Conservation (phyloP, 768 basidiomycete genomes). For the Russula compacta region DNA sequence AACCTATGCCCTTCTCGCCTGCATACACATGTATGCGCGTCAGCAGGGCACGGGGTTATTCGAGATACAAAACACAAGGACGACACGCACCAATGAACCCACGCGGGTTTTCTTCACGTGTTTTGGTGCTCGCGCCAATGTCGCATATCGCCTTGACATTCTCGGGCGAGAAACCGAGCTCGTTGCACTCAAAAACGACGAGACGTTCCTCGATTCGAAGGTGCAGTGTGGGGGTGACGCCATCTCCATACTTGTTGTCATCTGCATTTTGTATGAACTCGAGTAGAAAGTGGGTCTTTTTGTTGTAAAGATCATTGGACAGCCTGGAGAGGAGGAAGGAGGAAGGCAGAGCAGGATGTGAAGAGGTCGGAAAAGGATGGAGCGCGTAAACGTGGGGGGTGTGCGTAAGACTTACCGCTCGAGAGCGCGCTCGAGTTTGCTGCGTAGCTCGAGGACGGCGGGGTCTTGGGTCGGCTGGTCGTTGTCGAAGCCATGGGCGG, state of each 20-base stretch:
- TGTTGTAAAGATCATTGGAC: constrained; percentile 24
- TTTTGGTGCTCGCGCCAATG: constrained; percentile 25
- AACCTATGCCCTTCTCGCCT: constrained; percentile 28
- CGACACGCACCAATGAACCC: constrained; percentile 15
- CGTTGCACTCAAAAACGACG: constrained; percentile 22
- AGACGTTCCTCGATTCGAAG: constrained; percentile 12
- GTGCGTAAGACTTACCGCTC: constrained; percentile 12
- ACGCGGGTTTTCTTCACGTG: constrained; percentile 4
- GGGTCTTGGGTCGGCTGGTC: background rate
- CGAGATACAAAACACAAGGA: background rate
- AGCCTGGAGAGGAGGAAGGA: constrained; percentile 7
- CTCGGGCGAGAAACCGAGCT: constrained; percentile 19
- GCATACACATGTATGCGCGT: background rate
- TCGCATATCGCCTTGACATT: constrained; percentile 24
- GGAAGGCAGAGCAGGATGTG: too few species aligned
- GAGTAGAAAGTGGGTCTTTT: constrained; percentile 24
- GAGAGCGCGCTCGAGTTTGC: constrained; percentile 17
- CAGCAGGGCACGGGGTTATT: background rate
- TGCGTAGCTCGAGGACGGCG: constrained; percentile 3
- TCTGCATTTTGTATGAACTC: constrained; percentile 27
- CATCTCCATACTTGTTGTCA: constrained; percentile 20
- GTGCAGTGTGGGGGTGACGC: constrained; percentile 12
- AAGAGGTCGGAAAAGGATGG: background rate
- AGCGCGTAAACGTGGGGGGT: background rate
- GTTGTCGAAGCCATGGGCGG: constrained; percentile 9